Percentiles rank a stretch among this genome's conserved stretches.
Conservation (phyloP, 108 stramenopile species). For the Cyclotella baltica region DNA sequence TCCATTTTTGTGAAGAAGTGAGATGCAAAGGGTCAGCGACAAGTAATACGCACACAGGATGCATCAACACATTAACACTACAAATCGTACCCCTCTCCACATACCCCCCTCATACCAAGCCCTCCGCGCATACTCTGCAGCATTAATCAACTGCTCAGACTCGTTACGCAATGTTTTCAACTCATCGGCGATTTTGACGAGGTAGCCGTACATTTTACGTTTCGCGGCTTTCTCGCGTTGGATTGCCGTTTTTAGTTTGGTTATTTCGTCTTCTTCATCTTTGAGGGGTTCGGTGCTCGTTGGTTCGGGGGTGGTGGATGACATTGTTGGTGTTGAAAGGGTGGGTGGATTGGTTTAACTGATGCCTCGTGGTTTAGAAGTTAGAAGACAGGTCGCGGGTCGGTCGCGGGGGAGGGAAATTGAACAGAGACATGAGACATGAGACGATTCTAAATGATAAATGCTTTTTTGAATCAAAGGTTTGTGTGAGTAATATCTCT, state of each 20-base stretch:
- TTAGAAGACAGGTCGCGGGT: no score
- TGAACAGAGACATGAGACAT: no score
- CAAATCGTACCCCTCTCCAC: constrained; percentile 59
- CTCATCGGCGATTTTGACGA: constrained; percentile 84
- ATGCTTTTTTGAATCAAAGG: no score
- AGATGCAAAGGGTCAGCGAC: background rate
- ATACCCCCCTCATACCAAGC: constrained; percentile 86
- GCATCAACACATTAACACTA: background rate
- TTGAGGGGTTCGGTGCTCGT: constrained; percentile 7
- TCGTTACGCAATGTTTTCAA: constrained; percentile 54
- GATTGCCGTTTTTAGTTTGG: constrained; percentile 30
- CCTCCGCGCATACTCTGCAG: constrained; percentile 64
- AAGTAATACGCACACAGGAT: background rate
- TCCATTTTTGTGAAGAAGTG: constrained; percentile 22
- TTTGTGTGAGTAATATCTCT: no score
- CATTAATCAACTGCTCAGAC: constrained; percentile 48
- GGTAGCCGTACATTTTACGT: constrained; percentile 76
- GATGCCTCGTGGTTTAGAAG: no score
- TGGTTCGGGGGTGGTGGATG: background rate
- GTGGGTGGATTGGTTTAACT: background rate
- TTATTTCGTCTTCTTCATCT: constrained; percentile 23
- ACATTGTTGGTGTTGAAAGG: background rate
- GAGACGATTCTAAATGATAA: no score
- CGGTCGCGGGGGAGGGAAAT: no score
- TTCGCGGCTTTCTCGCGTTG: constrained; percentile 77